Percentiles rank a stretch among this genome's conserved stretches.
Conservation (phyloP, 2,329 filamentous ascomycete genomes). For the Didymella glomerata region DNA sequence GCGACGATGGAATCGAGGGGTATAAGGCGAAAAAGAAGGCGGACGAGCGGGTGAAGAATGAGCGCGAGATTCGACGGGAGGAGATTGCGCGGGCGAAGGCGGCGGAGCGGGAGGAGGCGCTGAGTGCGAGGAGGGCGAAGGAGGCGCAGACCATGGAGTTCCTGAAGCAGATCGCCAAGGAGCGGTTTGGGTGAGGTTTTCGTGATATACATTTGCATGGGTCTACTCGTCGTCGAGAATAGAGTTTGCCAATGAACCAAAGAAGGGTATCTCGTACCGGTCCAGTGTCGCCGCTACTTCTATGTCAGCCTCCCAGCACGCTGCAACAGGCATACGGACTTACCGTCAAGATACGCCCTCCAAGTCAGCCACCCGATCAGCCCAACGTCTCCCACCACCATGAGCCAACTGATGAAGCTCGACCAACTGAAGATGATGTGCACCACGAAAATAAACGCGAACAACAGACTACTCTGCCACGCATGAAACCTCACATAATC, state of each 20-base stretch:
- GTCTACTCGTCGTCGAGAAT: conserved; percentile 85
- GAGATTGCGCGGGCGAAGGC: conserved; percentile 77
- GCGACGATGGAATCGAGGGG: conserved; percentile 70
- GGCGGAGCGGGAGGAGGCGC: conserved; percentile 81
- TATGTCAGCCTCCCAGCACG: neutral
- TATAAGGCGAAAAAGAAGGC: conserved; percentile 72
- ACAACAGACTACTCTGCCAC: conserved; percentile 89
- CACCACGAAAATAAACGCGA: conserved; percentile 73
- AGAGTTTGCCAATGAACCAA: conserved; percentile 84
- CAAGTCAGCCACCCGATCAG: conserved; percentile 79
- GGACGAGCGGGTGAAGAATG: conserved; percentile 77
- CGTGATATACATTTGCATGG: neutral
- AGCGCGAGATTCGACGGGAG: conserved; percentile 82
- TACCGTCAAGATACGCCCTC: conserved; percentile 85
- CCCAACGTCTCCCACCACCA: conserved; percentile 78
- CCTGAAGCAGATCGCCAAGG: conserved; percentile 78
- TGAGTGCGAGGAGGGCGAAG: conserved; percentile 74
- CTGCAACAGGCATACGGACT: conserved; percentile 42
- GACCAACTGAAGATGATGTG: conserved; percentile 91
- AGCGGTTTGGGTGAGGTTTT: conserved; percentile 63
- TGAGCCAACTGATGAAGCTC: conserved; percentile 79
- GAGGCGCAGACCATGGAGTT: conserved; percentile 87
- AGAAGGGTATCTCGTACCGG: conserved; percentile 85
- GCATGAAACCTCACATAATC: conserved; percentile 98
- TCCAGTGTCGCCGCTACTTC: conserved; percentile 65